Evolutionary conservation across 2,329 filamentous ascomycete species (phyloP).

Genomic region (Epichloe bromicola): DNA sequence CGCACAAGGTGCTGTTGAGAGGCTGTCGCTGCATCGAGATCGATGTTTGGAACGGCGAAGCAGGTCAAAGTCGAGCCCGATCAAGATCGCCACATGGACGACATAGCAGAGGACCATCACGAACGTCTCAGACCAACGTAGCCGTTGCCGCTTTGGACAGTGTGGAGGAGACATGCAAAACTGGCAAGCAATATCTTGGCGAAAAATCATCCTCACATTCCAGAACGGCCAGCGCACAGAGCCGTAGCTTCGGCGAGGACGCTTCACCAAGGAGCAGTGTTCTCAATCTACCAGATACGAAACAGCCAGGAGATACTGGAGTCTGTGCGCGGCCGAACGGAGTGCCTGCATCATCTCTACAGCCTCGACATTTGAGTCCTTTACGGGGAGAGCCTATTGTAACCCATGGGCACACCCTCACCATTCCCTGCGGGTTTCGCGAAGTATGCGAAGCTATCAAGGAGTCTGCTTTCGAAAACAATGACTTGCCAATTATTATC

Average conservation of each 20-base stretch:
- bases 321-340: constrained; percentile 14
- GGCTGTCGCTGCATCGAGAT: constrained; percentile 89
- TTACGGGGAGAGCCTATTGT: constrained; percentile 58
- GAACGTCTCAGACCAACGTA: constrained; percentile 31
- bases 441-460: constrained; percentile 72
- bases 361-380: constrained; percentile 13
- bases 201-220: constrained; percentile 20
- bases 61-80: constrained; percentile 20
- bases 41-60: constrained; percentile 77
- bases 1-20: constrained; percentile 49
- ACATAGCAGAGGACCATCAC: constrained; percentile 35
- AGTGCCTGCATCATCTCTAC: background rate
- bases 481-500: constrained; percentile 72
- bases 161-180: constrained; percentile 19
- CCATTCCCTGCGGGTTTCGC: constrained; percentile 73
- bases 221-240: constrained; percentile 27
- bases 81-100: constrained; percentile 27
- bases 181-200: constrained; percentile 15
- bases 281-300: constrained; percentile 14
- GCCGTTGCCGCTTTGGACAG: constrained; percentile 27
- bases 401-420: constrained; percentile 72
- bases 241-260: constrained; percentile 17
- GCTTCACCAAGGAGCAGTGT: constrained; percentile 19
- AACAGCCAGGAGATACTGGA: constrained; percentile 22
- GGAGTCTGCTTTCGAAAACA: constrained; percentile 64